Conservation (phyloP, 1,139 yeast species). For the Taiozyma sp. region DNA sequence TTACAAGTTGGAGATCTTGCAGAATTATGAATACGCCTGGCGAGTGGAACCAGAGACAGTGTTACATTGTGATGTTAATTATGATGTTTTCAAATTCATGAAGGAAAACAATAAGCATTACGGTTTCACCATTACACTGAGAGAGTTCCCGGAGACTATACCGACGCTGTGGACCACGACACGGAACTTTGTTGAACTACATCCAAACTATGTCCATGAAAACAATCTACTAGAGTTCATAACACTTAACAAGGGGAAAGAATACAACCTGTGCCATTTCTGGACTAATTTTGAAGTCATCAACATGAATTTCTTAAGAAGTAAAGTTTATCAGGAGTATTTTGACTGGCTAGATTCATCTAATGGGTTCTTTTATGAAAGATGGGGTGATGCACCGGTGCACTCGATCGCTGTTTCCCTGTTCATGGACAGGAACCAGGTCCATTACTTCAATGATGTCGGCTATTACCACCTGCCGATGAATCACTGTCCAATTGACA, state of each 20-base stretch:
- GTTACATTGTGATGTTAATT: slow-evolving; percentile 60
- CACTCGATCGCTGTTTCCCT: slow-evolving; percentile 53
- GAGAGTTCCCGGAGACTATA: slow-evolving; percentile 55
- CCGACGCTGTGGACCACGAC: slow-evolving; percentile 58
- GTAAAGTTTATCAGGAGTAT: slow-evolving; percentile 42
- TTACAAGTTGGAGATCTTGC: slow-evolving; percentile 49
- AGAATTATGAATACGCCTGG: slow-evolving; percentile 64
- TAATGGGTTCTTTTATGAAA: slow-evolving; percentile 61
- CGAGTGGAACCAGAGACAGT: slow-evolving; percentile 72
- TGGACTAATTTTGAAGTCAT: slow-evolving; percentile 74
- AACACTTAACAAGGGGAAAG: slow-evolving; percentile 40
- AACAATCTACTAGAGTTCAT: slow-evolving; percentile 49
- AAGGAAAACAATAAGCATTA: slow-evolving; percentile 54
- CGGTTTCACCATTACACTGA: slow-evolving; percentile 64
- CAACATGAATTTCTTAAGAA: slow-evolving; percentile 47
- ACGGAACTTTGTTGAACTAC: slow-evolving; percentile 39
- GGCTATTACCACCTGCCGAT: slow-evolving; percentile 59
- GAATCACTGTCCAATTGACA: slow-evolving; percentile 54
- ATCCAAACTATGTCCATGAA: slow-evolving; percentile 43
- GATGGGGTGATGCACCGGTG: slow-evolving; percentile 74
- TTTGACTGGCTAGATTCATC: slow-evolving; percentile 46
- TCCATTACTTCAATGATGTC: slow-evolving; percentile 51
- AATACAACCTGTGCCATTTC: slow-evolving; percentile 63
- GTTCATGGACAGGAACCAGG: slow-evolving; percentile 42
- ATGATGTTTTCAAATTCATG: slow-evolving; percentile 67